These are phyloP conservation scores for Phaseolus coccineus DNA, from an alignment of 331 rosid genomes.

Conservation along the genomic window DNA sequence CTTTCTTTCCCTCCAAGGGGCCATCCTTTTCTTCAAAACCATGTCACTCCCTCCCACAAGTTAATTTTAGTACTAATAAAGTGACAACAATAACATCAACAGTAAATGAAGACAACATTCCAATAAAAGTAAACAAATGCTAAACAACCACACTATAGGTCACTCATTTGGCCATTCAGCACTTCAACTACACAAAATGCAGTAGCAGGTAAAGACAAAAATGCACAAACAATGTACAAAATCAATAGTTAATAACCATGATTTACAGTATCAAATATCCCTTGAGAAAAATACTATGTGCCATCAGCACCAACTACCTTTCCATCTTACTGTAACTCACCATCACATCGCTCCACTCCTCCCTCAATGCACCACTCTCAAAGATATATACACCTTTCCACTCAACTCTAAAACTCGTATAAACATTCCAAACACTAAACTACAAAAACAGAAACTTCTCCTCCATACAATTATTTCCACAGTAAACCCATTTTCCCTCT, in stretches of 20 bases:
- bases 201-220: conserved; percentile 45
- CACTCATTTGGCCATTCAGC: conserved; percentile 9
- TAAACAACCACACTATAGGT: background rate
- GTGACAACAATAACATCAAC: background rate
- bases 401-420: background rate
- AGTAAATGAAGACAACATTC: conserved; percentile 31
- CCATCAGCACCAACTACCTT: conserved; percentile 42
- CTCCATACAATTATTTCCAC: conserved; percentile 51
- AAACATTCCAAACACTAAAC: conserved; percentile 42
- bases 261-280: conserved; percentile 29
- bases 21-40: conserved; percentile 30
- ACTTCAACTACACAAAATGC: background rate
- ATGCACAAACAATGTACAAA: conserved; percentile 20
- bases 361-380: background rate
- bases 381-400: no score
- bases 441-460: conserved; percentile 45
- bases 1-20: background rate
- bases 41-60: background rate
- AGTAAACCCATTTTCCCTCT: conserved; percentile 34
- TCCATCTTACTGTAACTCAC: conserved; percentile 54
- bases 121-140: conserved; percentile 15
- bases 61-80: background rate
- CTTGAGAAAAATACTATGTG: conserved; percentile 31
- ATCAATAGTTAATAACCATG: conserved; percentile 33
- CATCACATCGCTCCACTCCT: conserved; percentile 25